Conservation (phyloP, 805 yeast species). For the Starmerella sp. region DNA sequence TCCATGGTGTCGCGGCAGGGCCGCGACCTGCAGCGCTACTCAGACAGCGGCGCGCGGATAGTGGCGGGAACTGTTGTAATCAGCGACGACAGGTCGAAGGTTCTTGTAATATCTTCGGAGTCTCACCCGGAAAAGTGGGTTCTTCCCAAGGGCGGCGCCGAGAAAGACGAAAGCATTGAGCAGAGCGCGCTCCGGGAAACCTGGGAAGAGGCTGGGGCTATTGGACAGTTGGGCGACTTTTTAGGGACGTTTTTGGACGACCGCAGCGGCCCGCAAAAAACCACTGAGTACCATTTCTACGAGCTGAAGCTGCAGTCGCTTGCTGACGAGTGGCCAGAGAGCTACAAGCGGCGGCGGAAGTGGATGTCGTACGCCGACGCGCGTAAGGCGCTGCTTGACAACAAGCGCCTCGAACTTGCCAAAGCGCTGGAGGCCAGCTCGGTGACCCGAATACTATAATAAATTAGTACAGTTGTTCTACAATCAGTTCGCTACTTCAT, state of each 20-base stretch:
- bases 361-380: conserved; percentile 47
- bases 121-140: conserved; percentile 67
- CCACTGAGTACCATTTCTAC: conserved; percentile 75
- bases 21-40: conserved; percentile 36
- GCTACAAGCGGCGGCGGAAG: conserved; percentile 44
- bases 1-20: conserved; percentile 31
- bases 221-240: conserved; percentile 45
- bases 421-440: conserved; percentile 24
- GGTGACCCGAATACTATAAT: not conserved
- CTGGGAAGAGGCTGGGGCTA: conserved; percentile 96
- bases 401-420: conserved; percentile 27
- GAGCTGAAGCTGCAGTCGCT: conserved; percentile 56
- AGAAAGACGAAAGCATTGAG: conserved; percentile 53
- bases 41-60: conserved; percentile 59
- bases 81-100: conserved; percentile 43
- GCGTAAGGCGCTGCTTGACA: conserved; percentile 24
- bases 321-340: conserved; percentile 68
- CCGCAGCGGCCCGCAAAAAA: conserved; percentile 40
- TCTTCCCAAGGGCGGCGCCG: conserved; percentile 93
- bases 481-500: conserved; percentile 22
- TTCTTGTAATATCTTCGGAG: conserved; percentile 69
- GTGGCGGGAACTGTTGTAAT: conserved; percentile 90
- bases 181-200: conserved; percentile 72
- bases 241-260: conserved; percentile 60
- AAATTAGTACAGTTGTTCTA: not conserved